Conservation (phyloP, 2,329 filamentous ascomycete species). For the Monilinia aucupariae region DNA sequence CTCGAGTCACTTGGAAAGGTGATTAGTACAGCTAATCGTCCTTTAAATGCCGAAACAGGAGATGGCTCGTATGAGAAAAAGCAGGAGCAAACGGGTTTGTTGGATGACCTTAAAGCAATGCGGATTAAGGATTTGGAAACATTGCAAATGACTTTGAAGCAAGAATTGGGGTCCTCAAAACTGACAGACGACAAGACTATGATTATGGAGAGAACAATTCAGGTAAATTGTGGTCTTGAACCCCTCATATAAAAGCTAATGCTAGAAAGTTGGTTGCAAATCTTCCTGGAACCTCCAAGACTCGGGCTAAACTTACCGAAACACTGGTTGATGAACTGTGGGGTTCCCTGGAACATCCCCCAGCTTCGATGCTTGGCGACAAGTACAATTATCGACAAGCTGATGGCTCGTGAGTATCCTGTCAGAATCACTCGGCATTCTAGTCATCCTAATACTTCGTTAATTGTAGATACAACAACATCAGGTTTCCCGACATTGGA, state of each 20-base stretch:
- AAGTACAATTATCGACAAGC: conserved; percentile 55
- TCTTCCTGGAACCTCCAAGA: conserved; percentile 52
- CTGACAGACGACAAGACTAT: conserved; percentile 69
- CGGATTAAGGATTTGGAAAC: conserved; percentile 52
- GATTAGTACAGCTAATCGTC: conserved; percentile 51
- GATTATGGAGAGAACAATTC: conserved; percentile 68
- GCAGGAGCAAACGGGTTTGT: conserved; percentile 46
- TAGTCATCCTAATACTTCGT: conserved; percentile 3
- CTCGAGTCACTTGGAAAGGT: conserved; percentile 21
- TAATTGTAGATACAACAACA: conserved; percentile 41
- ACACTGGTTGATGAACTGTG: conserved; percentile 63
- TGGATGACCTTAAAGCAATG: conserved; percentile 53
- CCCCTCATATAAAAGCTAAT: not conserved
- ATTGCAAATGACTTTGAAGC: conserved; percentile 52
- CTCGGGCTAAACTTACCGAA: conserved; percentile 55
- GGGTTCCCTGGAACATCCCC: conserved; percentile 66
- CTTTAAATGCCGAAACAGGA: conserved; percentile 57
- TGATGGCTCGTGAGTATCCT: conserved; percentile 60
- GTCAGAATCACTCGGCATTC: not conserved
- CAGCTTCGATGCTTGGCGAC: conserved; percentile 57
- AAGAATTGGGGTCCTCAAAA: conserved; percentile 56
- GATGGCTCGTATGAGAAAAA: conserved; percentile 53
- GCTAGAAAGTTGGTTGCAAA: conserved; percentile 53
- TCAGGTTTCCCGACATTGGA: conserved; percentile 57
- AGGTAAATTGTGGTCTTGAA: conserved; percentile 33